Base-by-base conservation (phyloP, 2,329 filamentous ascomycete species). In the Trichophyton rubrum region DNA sequence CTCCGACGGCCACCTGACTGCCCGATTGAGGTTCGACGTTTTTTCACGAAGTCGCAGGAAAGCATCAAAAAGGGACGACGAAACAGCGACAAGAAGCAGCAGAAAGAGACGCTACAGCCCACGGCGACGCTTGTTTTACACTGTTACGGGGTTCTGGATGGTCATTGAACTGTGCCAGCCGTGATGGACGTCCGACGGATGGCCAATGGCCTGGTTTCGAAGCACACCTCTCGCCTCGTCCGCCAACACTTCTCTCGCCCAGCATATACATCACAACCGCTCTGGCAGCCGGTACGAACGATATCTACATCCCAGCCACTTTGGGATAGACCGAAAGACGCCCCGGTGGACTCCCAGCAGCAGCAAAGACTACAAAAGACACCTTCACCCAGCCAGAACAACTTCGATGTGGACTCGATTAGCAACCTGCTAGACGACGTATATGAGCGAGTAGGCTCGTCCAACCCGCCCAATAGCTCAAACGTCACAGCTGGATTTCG, bases 141-240 rank as follows among this genome's bases (percentile, higher is more conserved):
- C 20, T 24, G 43, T 24, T 47, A 17, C 20, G 9, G 9, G 3
- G 1, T 24, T 13, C 9, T 4, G 43, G 43, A 47, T 15, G 24
- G 24, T 33, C 27, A 15, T 8, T 38, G 24, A 38, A 9, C 22
- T 17, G 33, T 38, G 13, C 38, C 55, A 8, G 35, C 17, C 53
- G 35, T 8, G 22, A 65, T 65, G 63, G 62, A 65, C 51, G 33
- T 58, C 41, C 62, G 63, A 56, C 59, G 61, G n/a, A 45, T 63
- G 20, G 24, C 40, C 59, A 62, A 62, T 62, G 61, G 59, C 59
- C 58, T 61, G 15, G 60, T 41, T 30, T 57, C 33, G 55, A 57
- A 20, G 55, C 55, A 40, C 22, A 24, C 49, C 30, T 33, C 49
- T 3, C 49, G 22, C 49, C 49, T 53, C 22, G 11, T 53, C 49